Conservation (phyloP, 2,329 filamentous ascomycete species). For the Fusarium stilboides region DNA sequence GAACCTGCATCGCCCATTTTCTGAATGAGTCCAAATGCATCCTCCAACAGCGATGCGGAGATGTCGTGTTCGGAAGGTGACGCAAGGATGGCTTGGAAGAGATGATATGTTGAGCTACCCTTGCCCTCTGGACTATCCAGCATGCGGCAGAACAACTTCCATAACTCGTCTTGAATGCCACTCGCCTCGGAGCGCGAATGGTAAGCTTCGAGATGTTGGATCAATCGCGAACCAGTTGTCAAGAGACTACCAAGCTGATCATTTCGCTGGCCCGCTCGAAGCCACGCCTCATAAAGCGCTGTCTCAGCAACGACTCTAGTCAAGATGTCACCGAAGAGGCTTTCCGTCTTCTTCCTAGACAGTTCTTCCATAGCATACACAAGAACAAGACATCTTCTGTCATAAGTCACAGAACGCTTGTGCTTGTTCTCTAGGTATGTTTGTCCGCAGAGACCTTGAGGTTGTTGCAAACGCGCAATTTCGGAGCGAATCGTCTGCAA, state of each 20-base stretch:
- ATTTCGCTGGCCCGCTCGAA: not conserved
- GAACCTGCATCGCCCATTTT: accelerated
- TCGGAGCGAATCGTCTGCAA: conserved; percentile 1
- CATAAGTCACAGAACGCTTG: not conserved
- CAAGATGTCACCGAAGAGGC: not conserved
- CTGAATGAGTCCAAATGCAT: not conserved
- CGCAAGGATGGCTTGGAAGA: not conserved
- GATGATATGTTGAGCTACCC: not conserved
- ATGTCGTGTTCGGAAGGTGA: not conserved
- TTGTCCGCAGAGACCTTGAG: not conserved
- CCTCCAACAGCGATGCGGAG: accelerated
- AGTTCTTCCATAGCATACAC: not conserved
- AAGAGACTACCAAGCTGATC: not conserved
- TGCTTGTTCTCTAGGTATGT: not conserved
- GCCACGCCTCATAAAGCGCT: not conserved
- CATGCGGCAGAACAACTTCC: conserved; percentile 3
- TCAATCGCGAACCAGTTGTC: not conserved
- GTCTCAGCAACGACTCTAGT: not conserved
- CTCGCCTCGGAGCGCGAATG: accelerated
- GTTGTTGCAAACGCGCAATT: not conserved
- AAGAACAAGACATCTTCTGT: not conserved
- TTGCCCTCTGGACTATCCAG: not conserved
- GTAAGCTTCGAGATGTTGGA: not conserved
- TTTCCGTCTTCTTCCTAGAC: not conserved
- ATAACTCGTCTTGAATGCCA: not conserved